Percentiles rank a stretch among this genome's conserved stretches.
Conservation (phyloP, 768 basidiomycete species). For the Coprinopsis marcescibilis region DNA sequence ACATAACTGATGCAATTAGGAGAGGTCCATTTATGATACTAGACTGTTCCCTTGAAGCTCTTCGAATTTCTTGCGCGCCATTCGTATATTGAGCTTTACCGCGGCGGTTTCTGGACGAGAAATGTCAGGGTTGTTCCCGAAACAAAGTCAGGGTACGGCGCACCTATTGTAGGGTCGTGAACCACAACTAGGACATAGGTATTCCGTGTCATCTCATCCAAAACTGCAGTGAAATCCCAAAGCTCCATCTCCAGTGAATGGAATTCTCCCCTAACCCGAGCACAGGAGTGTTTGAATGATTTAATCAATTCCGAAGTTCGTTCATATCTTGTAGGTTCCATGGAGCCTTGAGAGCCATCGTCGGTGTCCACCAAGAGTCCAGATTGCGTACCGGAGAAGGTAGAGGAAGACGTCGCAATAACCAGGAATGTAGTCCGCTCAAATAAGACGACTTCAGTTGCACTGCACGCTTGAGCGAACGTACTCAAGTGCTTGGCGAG, state of each 20-base stretch:
- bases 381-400: conserved; percentile 29
- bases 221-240: conserved; percentile 78
- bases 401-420: conserved; percentile 73
- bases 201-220: conserved; percentile 90
- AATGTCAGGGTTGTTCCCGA: conserved; percentile 3
- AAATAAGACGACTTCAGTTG: conserved; percentile 92
- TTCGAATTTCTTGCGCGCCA: conserved; percentile 84
- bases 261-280: conserved; percentile 80
- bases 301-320: conserved; percentile 92
- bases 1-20: neutral
- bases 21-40: conserved; percentile 21
- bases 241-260: conserved; percentile 83
- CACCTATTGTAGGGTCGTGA: conserved; percentile 85
- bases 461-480: conserved; percentile 81
- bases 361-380: conserved; percentile 18
- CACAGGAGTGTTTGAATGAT: conserved; percentile 89
- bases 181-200: conserved; percentile 90
- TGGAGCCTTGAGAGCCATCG: conserved; percentile 28
- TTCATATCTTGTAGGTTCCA: conserved; percentile 73
- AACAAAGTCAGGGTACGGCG: conserved; percentile 14
- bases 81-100: conserved; percentile 79
- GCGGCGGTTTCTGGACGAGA: conserved; percentile 74
- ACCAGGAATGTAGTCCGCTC: conserved; percentile 98
- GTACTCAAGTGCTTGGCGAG: conserved; percentile 83
- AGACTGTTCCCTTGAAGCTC: conserved; percentile 77